A percentile compares a stretch with the other conserved stretches of the same genome.
Evolutionary conservation across 2,329 filamentous ascomycete species (phyloP).

Genomic region (Uncinocarpus reesii): DNA sequence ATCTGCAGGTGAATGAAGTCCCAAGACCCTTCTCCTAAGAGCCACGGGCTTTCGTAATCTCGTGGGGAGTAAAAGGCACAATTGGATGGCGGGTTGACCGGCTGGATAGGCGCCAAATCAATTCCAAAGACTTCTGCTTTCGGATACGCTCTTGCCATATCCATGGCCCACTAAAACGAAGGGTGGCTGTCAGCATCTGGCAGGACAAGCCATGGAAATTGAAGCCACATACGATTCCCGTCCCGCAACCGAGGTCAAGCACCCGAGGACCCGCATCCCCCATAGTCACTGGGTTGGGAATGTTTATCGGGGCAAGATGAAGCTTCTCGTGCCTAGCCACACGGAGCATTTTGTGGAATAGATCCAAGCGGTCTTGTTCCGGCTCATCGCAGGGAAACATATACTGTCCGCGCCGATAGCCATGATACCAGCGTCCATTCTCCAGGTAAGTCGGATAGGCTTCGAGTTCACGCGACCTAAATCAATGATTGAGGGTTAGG

Average conservation of each 20-base stretch:
- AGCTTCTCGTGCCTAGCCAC: conserved; percentile 48
- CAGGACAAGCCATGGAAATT: background rate
- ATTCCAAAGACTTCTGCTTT: conserved; percentile 51
- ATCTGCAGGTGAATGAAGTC: conserved; percentile 77
- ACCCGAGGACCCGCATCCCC: conserved; percentile 34
- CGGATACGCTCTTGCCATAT: conserved; percentile 62
- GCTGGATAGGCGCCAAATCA: conserved; percentile 54
- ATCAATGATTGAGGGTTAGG: conserved; percentile 6
- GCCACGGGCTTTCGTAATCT: conserved; percentile 72
- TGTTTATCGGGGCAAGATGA: conserved; percentile 31
- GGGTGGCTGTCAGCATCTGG: background rate
- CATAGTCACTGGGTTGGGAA: conserved; percentile 7
- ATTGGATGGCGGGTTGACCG: conserved; percentile 59
- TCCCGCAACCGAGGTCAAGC: conserved; percentile 67
- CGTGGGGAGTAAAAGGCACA: conserved; percentile 56
- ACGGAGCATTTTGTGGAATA: conserved; percentile 67
- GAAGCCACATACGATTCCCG: conserved; percentile 51
- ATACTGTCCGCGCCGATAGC: conserved; percentile 58
- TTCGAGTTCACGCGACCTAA: conserved; percentile 26
- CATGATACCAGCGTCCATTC: conserved; percentile 61
- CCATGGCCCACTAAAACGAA: conserved; percentile 57
- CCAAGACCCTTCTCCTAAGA: conserved; percentile 55
- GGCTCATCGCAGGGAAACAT: conserved; percentile 67
- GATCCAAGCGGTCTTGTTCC: conserved; percentile 69
- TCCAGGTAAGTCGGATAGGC: conserved; percentile 45